Evolutionary conservation across 2,329 filamentous ascomycete genomes (phyloP).

Genomic region (Claviceps pazoutovae): DNA sequence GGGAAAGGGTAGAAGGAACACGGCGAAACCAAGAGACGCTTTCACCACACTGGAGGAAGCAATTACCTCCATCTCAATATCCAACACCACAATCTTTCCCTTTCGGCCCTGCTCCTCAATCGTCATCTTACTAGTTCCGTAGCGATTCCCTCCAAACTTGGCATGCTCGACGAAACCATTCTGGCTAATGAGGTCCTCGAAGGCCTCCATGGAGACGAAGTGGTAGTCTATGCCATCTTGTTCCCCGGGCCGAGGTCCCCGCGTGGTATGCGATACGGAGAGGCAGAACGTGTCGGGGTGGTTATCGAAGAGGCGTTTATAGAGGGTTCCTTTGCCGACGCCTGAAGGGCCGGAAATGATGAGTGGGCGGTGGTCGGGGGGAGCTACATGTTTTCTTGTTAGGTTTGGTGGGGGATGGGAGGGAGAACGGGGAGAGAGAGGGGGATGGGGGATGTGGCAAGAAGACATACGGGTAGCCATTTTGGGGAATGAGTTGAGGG

Average conservation of each 20-base stretch:
- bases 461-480: slow-evolving; percentile 12
- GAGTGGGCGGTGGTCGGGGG: slow-evolving; percentile 45
- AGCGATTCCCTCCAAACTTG: slow-evolving; percentile 71
- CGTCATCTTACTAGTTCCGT: slow-evolving; percentile 71
- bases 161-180: slow-evolving; percentile 77
- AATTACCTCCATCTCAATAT: slow-evolving; percentile 88
- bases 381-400: slow-evolving; percentile 9
- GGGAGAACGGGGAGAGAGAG: no score
- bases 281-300: slow-evolving; percentile 38
- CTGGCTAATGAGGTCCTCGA: slow-evolving; percentile 51
- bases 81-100: slow-evolving; percentile 66
- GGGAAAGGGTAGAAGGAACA: no score
- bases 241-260: slow-evolving; percentile 61
- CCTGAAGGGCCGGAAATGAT: slow-evolving; percentile 69
- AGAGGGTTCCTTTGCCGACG: slow-evolving; percentile 68
- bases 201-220: slow-evolving; percentile 54
- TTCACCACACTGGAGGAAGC: not conserved
- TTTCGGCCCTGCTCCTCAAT: slow-evolving; percentile 61
- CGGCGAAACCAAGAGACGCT: no score
- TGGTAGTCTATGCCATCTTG: slow-evolving; percentile 67
- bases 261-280: slow-evolving; percentile 65
- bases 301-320: slow-evolving; percentile 51
- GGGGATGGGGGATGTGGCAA: no score
- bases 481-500: slow-evolving; percentile 5
- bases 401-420: not conserved